Conservation (phyloP, 2,329 filamentous ascomycete species). For the Dothiorella sarmentorum region DNA sequence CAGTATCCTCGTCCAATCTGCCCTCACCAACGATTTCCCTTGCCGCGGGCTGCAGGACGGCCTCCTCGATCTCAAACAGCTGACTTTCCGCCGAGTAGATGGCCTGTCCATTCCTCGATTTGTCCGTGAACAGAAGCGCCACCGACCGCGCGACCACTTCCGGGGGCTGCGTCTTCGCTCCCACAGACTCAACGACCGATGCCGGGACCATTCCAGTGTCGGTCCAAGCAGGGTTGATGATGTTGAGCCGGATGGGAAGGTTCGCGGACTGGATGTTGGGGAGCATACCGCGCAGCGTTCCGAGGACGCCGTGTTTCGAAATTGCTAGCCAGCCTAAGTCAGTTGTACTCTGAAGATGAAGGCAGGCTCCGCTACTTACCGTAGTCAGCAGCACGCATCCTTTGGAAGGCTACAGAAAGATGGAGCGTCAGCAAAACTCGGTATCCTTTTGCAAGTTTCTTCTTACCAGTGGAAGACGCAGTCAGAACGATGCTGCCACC, state of each 20-base stretch:
- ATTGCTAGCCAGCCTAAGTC: constrained; percentile 24
- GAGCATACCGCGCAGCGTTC: constrained; percentile 30
- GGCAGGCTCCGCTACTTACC: constrained; percentile 22
- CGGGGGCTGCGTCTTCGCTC: constrained; percentile 25
- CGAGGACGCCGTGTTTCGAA: constrained; percentile 34
- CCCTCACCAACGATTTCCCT: constrained; percentile 29
- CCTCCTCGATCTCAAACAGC: constrained; percentile 31
- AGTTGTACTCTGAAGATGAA: not conserved
- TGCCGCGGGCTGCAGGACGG: constrained; percentile 13
- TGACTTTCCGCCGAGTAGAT: constrained; percentile 28
- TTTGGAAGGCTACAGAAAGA: constrained; percentile 21
- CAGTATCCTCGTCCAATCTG: not conserved
- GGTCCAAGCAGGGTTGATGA: constrained; percentile 33
- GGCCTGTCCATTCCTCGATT: constrained; percentile 28
- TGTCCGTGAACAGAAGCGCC: constrained; percentile 28
- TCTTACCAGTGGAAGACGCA: constrained; percentile 30
- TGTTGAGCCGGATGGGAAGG: constrained; percentile 34
- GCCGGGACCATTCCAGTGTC: constrained; percentile 27
- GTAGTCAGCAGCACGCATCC: constrained; percentile 31
- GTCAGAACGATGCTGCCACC: constrained; percentile 33
- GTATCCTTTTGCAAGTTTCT: constrained; percentile 22
- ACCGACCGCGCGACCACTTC: constrained; percentile 30
- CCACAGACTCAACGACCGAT: constrained; percentile 22
- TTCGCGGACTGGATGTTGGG: constrained; percentile 26
- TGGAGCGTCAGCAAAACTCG: not conserved